Evolutionary conservation across 148 eudicot species (phyloP).

Genomic region (Cornus kousa): DNA sequence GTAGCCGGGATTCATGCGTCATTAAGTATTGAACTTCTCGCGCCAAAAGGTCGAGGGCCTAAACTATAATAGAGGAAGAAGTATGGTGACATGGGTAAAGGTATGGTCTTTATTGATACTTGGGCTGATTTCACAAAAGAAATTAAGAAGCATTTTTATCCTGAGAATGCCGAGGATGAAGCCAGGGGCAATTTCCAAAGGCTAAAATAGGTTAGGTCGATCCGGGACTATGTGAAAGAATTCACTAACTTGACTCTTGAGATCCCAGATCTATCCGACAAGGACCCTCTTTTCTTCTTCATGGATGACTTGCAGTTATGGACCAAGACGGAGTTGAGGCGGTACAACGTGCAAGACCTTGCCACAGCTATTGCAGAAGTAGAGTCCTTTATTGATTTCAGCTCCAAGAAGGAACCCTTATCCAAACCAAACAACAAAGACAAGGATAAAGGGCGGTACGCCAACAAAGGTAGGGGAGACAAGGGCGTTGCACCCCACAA

Average conservation of each 20-base stretch:
- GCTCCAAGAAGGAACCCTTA: too few relatives aligned
- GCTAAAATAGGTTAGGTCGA: not conserved
- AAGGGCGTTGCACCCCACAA: too few relatives aligned
- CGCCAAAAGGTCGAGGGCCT: too few relatives aligned
- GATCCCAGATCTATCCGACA: not conserved
- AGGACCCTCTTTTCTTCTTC: not conserved
- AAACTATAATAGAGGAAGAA: not conserved
- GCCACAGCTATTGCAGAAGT: not conserved
- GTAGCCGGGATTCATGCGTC: too few relatives aligned
- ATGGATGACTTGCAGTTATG: not conserved
- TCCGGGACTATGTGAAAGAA: too few relatives aligned
- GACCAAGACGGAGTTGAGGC: not conserved
- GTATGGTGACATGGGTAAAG: not conserved
- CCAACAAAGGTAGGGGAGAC: too few relatives aligned
- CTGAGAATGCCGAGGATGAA: slow-evolving; percentile 7
- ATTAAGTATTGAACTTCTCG: too few relatives aligned
- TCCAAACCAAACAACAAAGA: too few relatives aligned
- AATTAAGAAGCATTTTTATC: slow-evolving; percentile 13
- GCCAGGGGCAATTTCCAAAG: not conserved
- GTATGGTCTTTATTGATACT: not conserved
- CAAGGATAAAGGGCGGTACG: too few relatives aligned
- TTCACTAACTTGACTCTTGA: not conserved
- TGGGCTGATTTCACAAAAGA: slow-evolving; percentile 1
- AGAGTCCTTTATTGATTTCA: not conserved
- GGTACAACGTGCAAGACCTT: not conserved